These are phyloP conservation scores for Monilinia fructicola DNA, from an alignment of 2,329 filamentous ascomycete species.

Conservation along the genomic window DNA sequence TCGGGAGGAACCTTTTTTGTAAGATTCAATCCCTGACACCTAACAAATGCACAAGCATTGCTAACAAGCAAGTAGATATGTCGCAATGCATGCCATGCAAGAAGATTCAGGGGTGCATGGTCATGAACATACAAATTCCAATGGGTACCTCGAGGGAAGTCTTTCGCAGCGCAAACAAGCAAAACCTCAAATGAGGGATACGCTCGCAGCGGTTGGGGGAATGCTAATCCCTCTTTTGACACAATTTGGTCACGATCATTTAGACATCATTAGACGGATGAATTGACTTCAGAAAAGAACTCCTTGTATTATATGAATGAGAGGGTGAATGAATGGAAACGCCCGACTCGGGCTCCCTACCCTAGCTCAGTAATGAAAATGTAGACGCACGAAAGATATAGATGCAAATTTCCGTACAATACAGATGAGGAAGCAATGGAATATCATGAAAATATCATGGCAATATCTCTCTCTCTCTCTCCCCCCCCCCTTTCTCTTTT, in stretches of 20 bases:
- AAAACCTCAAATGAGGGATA: conserved; percentile 65
- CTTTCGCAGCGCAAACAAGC: conserved; percentile 51
- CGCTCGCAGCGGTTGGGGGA: conserved; percentile 67
- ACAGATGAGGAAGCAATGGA: neutral
- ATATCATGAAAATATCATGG: too few relatives aligned
- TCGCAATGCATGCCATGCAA: conserved; percentile 98
- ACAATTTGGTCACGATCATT: conserved; percentile 75
- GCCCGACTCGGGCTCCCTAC: neutral
- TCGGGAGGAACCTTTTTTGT: conserved; percentile 97
- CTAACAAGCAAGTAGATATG: conserved; percentile 62
- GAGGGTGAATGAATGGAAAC: neutral
- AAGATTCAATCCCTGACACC: conserved; percentile 44
- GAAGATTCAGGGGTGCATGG: conserved; percentile 55
- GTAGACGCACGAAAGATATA: neutral
- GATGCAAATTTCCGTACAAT: neutral
- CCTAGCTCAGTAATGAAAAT: neutral
- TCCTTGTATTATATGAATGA: neutral
- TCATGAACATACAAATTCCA: conserved; percentile 46
- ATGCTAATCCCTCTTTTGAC: conserved; percentile 78
- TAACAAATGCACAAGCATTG: neutral
- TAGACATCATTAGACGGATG: conserved; percentile 46
- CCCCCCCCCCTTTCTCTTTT: too few relatives aligned
- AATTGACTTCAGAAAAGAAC: neutral
- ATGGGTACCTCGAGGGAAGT: conserved; percentile 54
- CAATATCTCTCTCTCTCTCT: too few relatives aligned